Conservation (phyloP, 441 rosid species). For the Populus hybrid region DNA sequence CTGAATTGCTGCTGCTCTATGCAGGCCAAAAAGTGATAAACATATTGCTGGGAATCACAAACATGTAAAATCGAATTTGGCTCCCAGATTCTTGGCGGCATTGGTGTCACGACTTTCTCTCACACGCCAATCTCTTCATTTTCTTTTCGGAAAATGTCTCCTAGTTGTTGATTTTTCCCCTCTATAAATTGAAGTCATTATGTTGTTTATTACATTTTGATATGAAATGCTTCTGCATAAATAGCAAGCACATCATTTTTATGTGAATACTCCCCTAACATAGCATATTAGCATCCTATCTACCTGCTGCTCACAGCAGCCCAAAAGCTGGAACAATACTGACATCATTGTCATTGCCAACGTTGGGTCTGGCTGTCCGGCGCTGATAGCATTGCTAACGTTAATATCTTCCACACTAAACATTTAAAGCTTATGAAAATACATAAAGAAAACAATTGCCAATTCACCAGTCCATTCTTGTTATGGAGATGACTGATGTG, state of each 20-base stretch:
- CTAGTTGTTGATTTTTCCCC: background rate
- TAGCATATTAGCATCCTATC: background rate
- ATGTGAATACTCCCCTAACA: background rate
- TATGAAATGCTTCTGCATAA: background rate
- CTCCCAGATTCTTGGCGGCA: background rate
- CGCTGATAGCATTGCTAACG: background rate
- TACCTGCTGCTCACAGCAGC: background rate
- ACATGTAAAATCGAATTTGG: background rate
- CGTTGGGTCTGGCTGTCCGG: background rate
- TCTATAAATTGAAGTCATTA: background rate
- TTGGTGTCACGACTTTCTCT: background rate
- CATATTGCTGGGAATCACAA: background rate
- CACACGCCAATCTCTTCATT: background rate
- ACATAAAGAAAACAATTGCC: background rate
- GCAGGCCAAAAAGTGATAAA: constrained; percentile 34
- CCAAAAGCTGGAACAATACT: background rate
- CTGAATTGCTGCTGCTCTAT: constrained; percentile 4
- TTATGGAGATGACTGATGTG: background rate
- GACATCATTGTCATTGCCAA: background rate
- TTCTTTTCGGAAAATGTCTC: background rate
- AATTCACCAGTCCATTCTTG: background rate
- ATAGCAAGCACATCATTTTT: background rate
- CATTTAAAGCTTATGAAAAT: background rate
- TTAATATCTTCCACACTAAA: background rate
- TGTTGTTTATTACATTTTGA: background rate